Base-by-base conservation (phyloP, 1,284 basidiomycete genomes). In the Ceratobasidium sp. region DNA sequence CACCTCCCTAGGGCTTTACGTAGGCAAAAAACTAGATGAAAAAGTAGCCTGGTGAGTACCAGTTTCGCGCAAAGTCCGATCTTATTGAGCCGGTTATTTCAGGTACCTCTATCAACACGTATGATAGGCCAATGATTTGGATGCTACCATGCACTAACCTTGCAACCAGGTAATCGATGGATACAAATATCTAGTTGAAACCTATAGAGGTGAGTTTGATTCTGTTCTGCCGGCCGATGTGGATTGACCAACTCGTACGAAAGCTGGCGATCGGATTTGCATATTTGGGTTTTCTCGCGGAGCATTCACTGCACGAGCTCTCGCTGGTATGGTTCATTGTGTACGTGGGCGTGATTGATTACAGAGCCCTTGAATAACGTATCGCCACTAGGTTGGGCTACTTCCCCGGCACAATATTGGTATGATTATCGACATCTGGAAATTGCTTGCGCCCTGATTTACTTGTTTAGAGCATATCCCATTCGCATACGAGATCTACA, bases 251-350 rank as follows among this genome's bases (percentile, higher is more conserved):
- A 40, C 42, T 52, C 15, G 3, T 15, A 5, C n/a, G n/a, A n/a
- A n/a, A 52, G 49, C 40, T 31, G 70, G 70, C 10, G 69, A 70
- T 56, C 45, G 47, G 17, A 62, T 72, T 25, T 72, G 56, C 31
- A 52, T 72, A n/a, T 72, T 72, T 35, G 71, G 71, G 7, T 72
- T 72, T 54, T 56, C 68, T 52, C 62, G 71, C 22, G 71, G 71
- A 5, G 71, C 71, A 7, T 72, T 70, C 56, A 72, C 64, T 15
- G 71, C 71, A 12, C 69, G 71, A 13, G 70, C 60, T n/a, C 56
- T 72, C 1, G 69, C 71, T 25, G 71, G 71, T 12, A 70, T 72
- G 71, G 38, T 72, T 17, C 62, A 57, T 42, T 57, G 35, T 42
- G 55, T 57, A 27, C 4, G 55, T 57, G 5, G 20, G 20, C 17